Percentiles rank a stretch among this genome's conserved stretches.
phyloP scores from a whole-genome alignment of 2,329 filamentous ascomycete species.

The Annulohypoxylon truncatum region DNA sequence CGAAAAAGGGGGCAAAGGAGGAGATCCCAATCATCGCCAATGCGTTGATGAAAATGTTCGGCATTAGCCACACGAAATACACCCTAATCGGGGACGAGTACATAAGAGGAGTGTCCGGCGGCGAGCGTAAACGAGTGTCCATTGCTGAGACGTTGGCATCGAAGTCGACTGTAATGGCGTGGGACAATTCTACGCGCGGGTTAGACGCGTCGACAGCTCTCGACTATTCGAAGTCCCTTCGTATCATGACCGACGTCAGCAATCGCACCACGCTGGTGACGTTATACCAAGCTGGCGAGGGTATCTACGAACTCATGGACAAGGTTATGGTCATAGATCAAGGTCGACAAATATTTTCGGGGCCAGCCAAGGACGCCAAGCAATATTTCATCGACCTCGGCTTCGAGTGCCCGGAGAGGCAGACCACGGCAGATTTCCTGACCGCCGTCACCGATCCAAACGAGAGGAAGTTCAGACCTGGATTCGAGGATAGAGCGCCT shows the following conservation, averaged over 20 bases:
- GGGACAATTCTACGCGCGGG: conserved; percentile 86
- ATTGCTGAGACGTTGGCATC: conserved; percentile 83
- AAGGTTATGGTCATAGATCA: conserved; percentile 83
- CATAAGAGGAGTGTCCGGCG: conserved; percentile 79
- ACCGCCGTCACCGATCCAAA: conserved; percentile 80
- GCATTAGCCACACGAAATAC: conserved; percentile 78
- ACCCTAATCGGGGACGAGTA: conserved; percentile 81
- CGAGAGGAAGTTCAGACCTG: conserved; percentile 74
- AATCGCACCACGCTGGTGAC: conserved; percentile 65
- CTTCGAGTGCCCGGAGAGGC: conserved; percentile 66
- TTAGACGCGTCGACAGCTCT: conserved; percentile 82
- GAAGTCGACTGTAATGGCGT: conserved; percentile 78
- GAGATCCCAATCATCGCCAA: conserved; percentile 77
- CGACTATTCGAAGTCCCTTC: conserved; percentile 77
- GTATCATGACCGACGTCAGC: conserved; percentile 80
- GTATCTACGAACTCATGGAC: conserved; percentile 70
- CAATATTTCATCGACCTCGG: conserved; percentile 75
- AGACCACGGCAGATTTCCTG: conserved; percentile 82
- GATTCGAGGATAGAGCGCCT: conserved; percentile 73
- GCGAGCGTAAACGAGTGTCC: conserved; percentile 82
- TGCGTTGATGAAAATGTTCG: conserved; percentile 80
- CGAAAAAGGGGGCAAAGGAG: conserved; percentile 71
- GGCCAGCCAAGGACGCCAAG: conserved; percentile 69
- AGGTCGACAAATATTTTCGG: conserved; percentile 72
- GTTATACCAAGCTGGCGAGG: conserved; percentile 58